A percentile compares a stretch with the other conserved stretches of the same genome.
Conservation (phyloP, 345 rosid species). For the Ceriops zippeliana region DNA sequence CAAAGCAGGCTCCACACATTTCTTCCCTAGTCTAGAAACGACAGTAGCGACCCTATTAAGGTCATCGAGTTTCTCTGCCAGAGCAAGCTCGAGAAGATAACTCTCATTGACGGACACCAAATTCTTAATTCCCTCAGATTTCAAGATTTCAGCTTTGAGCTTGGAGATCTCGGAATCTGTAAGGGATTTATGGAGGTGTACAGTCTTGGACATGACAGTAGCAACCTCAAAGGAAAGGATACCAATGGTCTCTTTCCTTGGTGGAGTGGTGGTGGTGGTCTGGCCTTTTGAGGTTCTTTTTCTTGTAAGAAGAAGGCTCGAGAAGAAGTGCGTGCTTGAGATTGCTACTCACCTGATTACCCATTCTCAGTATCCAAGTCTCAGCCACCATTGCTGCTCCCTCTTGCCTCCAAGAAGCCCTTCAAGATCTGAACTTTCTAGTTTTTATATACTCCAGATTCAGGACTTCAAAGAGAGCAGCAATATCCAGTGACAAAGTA, state of each 20-base stretch:
- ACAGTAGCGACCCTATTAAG: slow-evolving; percentile 64
- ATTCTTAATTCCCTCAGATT: slow-evolving; percentile 50
- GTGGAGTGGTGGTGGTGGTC: slow-evolving; percentile 17
- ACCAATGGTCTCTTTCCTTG: slow-evolving; percentile 55
- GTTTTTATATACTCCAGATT: neutral
- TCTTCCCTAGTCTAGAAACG: slow-evolving; percentile 89
- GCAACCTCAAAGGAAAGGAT: slow-evolving; percentile 96
- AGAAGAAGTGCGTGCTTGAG: slow-evolving; percentile 77
- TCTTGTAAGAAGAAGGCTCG: slow-evolving; percentile 41
- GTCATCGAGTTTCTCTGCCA: slow-evolving; percentile 88
- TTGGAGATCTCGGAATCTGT: slow-evolving; percentile 65
- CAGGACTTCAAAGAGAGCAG: neutral
- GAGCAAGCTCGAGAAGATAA: slow-evolving; percentile 63
- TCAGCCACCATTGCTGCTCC: slow-evolving; percentile 78
- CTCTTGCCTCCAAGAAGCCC: neutral
- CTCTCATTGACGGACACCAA: slow-evolving; percentile 63
- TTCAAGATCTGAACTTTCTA: slow-evolving; percentile 11
- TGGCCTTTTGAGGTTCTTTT: slow-evolving; percentile 30
- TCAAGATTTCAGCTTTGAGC: slow-evolving; percentile 68
- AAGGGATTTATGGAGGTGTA: slow-evolving; percentile 79
- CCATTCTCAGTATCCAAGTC: slow-evolving; percentile 90
- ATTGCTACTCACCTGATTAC: slow-evolving; percentile 92
- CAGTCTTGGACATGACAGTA: slow-evolving; percentile 75
- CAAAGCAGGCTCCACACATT: slow-evolving; percentile 80
- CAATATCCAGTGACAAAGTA: neutral